phyloP scores from a whole-genome alignment of 495 filamentous ascomycete species.

The Xeromyces bisporus region DNA sequence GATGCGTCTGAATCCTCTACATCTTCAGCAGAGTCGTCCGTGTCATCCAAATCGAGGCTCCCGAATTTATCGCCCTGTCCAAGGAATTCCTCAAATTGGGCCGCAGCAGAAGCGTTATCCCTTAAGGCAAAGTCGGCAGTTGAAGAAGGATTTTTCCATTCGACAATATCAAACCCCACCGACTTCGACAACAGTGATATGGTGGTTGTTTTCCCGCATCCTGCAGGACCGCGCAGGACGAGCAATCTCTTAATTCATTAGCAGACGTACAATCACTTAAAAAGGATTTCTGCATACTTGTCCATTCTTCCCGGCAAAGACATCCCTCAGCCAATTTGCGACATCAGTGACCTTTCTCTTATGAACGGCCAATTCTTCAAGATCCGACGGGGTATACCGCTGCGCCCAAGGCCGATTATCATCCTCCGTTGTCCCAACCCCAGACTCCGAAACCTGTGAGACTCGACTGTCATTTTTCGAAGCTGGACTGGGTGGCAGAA shows the following conservation, averaged over 20 bases:
- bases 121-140: slow-evolving; percentile 38
- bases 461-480: not conserved
- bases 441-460: not conserved
- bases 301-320: slow-evolving; percentile 39
- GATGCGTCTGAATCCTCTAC: slow-evolving; percentile 2
- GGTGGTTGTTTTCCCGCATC: slow-evolving; percentile 83
- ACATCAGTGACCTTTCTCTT: slow-evolving; percentile 87
- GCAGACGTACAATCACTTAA: slow-evolving; percentile 9
- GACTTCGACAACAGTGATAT: slow-evolving; percentile 55
- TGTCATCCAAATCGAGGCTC: slow-evolving; percentile 41
- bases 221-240: slow-evolving; percentile 79
- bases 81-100: slow-evolving; percentile 85
- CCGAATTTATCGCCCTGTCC: slow-evolving; percentile 60
- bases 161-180: slow-evolving; percentile 55
- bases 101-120: slow-evolving; percentile 44
- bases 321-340: slow-evolving; percentile 58
- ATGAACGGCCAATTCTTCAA: slow-evolving; percentile 82
- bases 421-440: not conserved
- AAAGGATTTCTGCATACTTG: slow-evolving; percentile 14
- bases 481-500: slow-evolving; percentile 5
- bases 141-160: slow-evolving; percentile 74
- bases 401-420: slow-evolving; percentile 62
- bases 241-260: slow-evolving; percentile 45
- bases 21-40: not conserved
- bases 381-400: slow-evolving; percentile 49